Base-by-base conservation (phyloP, 306 rosid genomes). In the Psophocarpus tetragonolobus region DNA sequence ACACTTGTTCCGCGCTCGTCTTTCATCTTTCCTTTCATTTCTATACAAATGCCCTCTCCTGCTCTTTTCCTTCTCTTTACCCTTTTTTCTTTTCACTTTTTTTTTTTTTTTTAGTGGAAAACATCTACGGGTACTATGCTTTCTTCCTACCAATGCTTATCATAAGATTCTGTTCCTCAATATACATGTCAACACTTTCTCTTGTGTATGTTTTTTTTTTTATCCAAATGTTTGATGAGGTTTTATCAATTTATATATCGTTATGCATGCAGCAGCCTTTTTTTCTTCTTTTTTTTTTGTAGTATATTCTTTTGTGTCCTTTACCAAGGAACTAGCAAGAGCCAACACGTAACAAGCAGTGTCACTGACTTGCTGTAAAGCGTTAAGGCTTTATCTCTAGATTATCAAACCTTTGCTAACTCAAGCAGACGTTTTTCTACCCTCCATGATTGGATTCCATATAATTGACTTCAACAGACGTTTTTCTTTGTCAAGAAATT, bases 91-190 rank as follows among this genome's bases (percentile, higher is more conserved):
- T 68, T 63, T 7, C 47, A 32, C 81, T 45, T 71, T 56, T 72
- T 62, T 82, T 61, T 45, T 71, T 56, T 72, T 62, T 82, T 61
- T 56, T 47, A 24, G 24, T 51, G 71, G 45, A 29, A 14, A 80
- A 87, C 77, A 82, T 80, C 84, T 60, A 58, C 15, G 17, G 62
- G 44, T 36, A 68, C 63, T 38, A 9, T 36, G 15, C 77, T 77
- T 84, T 70, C n/a, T 51, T 76, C 32, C 82, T 24, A 26, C 64
- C 39, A 77, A 57, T 32, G 62, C 10, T 65, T 73, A 42, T 35
- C 27, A 63, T 68, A 74, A 5, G 12, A 18, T 32, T n/a, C 30
- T 60, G 74, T 83, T 44, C 18, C 51, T 26, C 56, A 54, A 32
- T 62, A 57, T n/a, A 15, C 15, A 39, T 29, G 20, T 17, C 4